Base-by-base conservation (phyloP, 1,284 basidiomycete species). In the Coniferiporia weirii region DNA sequence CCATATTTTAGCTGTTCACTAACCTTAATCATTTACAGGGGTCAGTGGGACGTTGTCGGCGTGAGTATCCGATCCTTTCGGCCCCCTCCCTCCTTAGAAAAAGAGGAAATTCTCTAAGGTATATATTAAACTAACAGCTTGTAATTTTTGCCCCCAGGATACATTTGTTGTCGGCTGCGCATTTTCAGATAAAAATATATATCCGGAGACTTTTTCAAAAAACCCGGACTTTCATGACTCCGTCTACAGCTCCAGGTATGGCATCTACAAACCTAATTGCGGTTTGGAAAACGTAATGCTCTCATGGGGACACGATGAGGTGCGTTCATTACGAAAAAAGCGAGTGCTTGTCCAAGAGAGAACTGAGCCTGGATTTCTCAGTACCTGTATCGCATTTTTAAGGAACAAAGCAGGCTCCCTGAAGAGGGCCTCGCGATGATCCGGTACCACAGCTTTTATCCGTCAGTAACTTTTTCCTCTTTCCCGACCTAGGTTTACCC, bases 391-490 rank as follows among this genome's bases (percentile, higher is more conserved):
- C 76, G 87, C 63, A 84, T 91, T 62, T 72, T 90, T 57, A 90
- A 89, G 71, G 82, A 84, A 64, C 89, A 91, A 68, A 83, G 81
- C 66, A 80, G 79, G 17, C 83, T 96, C 0, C 93, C 93, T 0
- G 80, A 82, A 57, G 92, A 91, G 66, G 93, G 80, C 0, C 78
- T 96, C 32, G 85, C 89, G 27, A 95, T 96, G 93, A 93, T 96
- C 68, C 84, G 93, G 32, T 95, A 92, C 72, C 93, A 96, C 75
- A 91, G 88, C 66, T 95, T 95, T 79, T 95, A 95, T 76, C 92
- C 93, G 74, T 85, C 67, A 56, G 80, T 70, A 8, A 8, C n/a
- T 9, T 20, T 9, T 20, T 20, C 17, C n/a, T 19, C 44, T 46
- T 8, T 46, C 9, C 3, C 49, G 10, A 19, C 19, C 10, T 35